Percentiles rank a stretch among this genome's conserved stretches.
These are phyloP conservation scores for Jasminum sambac DNA, from an alignment of 257 asterid genomes.

Conservation along the genomic window DNA sequence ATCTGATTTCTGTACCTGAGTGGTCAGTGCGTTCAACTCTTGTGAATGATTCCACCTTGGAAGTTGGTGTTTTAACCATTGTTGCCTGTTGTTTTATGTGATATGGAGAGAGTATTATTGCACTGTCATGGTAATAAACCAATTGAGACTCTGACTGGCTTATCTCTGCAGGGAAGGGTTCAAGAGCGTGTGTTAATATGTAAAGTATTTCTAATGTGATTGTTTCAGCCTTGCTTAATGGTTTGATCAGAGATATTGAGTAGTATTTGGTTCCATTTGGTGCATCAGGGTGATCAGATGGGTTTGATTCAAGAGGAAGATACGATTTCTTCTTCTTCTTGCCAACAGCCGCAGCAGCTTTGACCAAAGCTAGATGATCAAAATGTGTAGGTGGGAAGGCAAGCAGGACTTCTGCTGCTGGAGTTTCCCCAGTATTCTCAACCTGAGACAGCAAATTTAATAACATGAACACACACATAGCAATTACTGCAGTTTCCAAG, in stretches of 20 bases:
- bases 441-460: constrained; percentile 50
- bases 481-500: constrained; percentile 18
- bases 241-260: constrained; percentile 53
- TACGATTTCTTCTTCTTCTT: constrained; percentile 82
- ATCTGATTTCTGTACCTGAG: constrained; percentile 71
- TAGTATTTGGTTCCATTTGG: constrained; percentile 79
- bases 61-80: constrained; percentile 65
- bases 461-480: constrained; percentile 12
- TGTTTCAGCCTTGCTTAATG: constrained; percentile 66
- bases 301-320: constrained; percentile 65
- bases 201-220: constrained; percentile 68
- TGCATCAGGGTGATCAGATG: constrained; percentile 50
- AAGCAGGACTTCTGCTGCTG: constrained; percentile 72
- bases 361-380: constrained; percentile 73
- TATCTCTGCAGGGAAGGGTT: constrained; percentile 90
- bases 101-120: constrained; percentile 81
- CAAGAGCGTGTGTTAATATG: constrained; percentile 77
- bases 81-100: constrained; percentile 75
- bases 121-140: constrained; percentile 94
- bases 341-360: constrained; percentile 68
- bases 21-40: constrained; percentile 69
- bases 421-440: constrained; percentile 65
- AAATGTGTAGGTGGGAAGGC: constrained; percentile 74
- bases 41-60: constrained; percentile 87
- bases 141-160: constrained; percentile 89